Base-by-base conservation (phyloP, 75 land plant genomes). In the Pinus albicaulis region DNA sequence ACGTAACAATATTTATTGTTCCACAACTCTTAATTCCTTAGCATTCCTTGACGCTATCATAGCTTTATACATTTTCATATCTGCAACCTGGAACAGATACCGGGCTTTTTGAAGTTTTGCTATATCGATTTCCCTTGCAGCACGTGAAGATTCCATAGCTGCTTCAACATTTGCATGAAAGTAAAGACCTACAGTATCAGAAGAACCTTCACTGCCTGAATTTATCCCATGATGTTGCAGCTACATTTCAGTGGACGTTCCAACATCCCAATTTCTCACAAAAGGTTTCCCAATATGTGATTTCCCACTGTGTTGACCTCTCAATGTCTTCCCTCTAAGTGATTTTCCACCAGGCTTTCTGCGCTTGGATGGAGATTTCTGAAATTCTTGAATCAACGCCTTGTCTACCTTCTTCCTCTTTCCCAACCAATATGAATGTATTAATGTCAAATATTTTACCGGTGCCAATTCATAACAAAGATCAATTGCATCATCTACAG, bases 401-500 rank as follows among this genome's bases (percentile, higher is more conserved):
- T 76, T 28, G 10, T 52, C 61, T 60, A 80, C 88, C 53, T 82
- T 78, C 56, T 77, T 77, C 75, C 86, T 76, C 74, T 88, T 91
- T 24, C 71, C 80, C 17, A 76, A 8, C 93, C 93, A 91, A 52
- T 91, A 78, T 44, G 52, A 55, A 84, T 74, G 76, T 12, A 86
- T 75, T 34, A 82, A 80, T 31, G 62, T 74, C 56, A 86, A 55
- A 17, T 78, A 66, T 38, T 80, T 81, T 3, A 22, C 72, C 5
- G 76, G 72, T n/a, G 56, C 88, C 25, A 91, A 48, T 55, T 76
- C 69, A 19, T 44, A 13, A 52, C 68, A 77, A 56, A 77, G 23
- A 57, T 65, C n/a, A 11, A 66, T 13, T 19, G 80, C 82, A 41
- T 80, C 76, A 48, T 61, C 74, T 55, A 58, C 72, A 7, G 80